These are phyloP conservation scores for Sarocladium brachiariae DNA, from an alignment of 2,329 filamentous ascomycete species.

Conservation along the genomic window DNA sequence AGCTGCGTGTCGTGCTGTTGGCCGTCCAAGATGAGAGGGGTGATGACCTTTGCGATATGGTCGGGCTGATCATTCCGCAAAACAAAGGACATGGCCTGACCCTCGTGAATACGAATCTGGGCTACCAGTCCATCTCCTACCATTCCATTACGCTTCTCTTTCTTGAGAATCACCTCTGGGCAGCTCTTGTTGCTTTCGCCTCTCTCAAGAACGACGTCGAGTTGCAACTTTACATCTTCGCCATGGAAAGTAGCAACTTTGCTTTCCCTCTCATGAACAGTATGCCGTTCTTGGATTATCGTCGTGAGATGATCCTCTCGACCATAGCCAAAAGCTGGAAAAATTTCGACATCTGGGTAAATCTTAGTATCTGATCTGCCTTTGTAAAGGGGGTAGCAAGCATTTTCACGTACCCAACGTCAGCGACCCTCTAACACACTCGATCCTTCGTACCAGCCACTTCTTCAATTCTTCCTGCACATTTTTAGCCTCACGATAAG, in stretches of 20 bases:
- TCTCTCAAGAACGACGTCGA: slow-evolving; percentile 60
- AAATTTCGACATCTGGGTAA: slow-evolving; percentile 55
- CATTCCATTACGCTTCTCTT: slow-evolving; percentile 43
- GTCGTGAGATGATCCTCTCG: slow-evolving; percentile 54
- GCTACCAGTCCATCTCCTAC: slow-evolving; percentile 58
- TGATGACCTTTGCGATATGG: slow-evolving; percentile 52
- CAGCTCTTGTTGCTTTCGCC: slow-evolving; percentile 34
- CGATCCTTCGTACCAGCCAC: slow-evolving; percentile 64
- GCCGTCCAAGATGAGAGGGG: slow-evolving; percentile 48
- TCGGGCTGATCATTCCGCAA: slow-evolving; percentile 55
- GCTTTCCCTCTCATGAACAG: slow-evolving; percentile 35
- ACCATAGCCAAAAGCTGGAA: slow-evolving; percentile 68
- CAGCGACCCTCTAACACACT: slow-evolving; percentile 63
- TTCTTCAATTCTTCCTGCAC: slow-evolving; percentile 59
- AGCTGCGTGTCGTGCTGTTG: slow-evolving; percentile 64
- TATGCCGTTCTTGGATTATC: slow-evolving; percentile 38
- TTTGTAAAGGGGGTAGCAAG: too few relatives aligned
- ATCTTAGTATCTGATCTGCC: too few relatives aligned
- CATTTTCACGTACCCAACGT: slow-evolving; percentile 44
- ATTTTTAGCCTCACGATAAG: slow-evolving; percentile 44
- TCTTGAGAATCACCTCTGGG: slow-evolving; percentile 49
- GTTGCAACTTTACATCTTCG: slow-evolving; percentile 51
- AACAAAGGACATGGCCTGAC: slow-evolving; percentile 63
- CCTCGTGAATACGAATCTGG: slow-evolving; percentile 52
- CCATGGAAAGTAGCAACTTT: slow-evolving; percentile 59